phyloP scores from a whole-genome alignment of 2,329 filamentous ascomycete species.

The Penicillium sp. region DNA sequence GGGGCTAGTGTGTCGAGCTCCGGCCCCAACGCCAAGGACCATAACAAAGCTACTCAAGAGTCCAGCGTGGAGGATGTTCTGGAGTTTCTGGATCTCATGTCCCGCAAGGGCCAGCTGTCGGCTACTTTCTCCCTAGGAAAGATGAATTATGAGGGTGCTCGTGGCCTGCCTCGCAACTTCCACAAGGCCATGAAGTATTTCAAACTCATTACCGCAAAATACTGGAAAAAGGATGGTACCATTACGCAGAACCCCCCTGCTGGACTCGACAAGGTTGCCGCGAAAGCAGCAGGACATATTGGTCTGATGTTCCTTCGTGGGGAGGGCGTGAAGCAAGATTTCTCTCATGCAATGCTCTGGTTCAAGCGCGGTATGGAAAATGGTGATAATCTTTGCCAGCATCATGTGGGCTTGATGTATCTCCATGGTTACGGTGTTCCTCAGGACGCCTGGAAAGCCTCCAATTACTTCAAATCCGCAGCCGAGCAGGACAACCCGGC shows the following conservation, averaged over 20 bases:
- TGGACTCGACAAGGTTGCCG: conserved; percentile 73
- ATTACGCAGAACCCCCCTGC: conserved; percentile 67
- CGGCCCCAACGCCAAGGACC: conserved; percentile 75
- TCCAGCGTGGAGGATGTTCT: conserved; percentile 90
- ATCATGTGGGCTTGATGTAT: conserved; percentile 80
- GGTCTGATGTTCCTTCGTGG: conserved; percentile 88
- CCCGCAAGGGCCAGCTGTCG: conserved; percentile 83
- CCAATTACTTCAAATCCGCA: conserved; percentile 72
- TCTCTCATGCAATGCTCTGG: conserved; percentile 74
- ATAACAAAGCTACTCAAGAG: conserved; percentile 75
- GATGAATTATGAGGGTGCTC: conserved; percentile 83
- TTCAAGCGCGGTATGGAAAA: conserved; percentile 75
- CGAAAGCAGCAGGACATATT: conserved; percentile 82
- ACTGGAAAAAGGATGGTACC: conserved; percentile 80
- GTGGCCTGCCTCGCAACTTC: conserved; percentile 71
- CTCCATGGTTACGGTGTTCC: conserved; percentile 73
- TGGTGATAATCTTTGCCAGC: conserved; percentile 80
- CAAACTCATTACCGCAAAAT: conserved; percentile 72
- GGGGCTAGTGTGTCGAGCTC: conserved; percentile 89
- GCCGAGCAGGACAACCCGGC: conserved; percentile 79
- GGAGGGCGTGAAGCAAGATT: conserved; percentile 79
- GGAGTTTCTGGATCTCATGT: conserved; percentile 89
- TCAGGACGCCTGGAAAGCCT: conserved; percentile 69
- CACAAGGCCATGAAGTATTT: conserved; percentile 78
- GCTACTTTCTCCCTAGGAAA: conserved; percentile 83